Base-by-base conservation (phyloP, 345 rosid species). In the Firmiana major region DNA sequence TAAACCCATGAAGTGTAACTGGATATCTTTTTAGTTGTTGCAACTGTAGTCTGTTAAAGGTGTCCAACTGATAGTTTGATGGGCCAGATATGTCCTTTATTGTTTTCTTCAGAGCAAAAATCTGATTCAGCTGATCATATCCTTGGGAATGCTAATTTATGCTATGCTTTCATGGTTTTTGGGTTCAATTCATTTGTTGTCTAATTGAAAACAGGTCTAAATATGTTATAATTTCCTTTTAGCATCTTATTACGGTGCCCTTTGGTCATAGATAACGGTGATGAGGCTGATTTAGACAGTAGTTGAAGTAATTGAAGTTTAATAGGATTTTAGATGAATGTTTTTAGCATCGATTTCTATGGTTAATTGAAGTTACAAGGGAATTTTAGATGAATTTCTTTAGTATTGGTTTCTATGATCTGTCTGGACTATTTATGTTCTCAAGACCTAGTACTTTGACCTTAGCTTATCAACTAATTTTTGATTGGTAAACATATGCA, bases 401-500 rank as follows among this genome's bases (percentile, higher is more conserved):
- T 62, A 46, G 78, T 15, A 21, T 17, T 60, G 2, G 58, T 46
- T 59, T 74, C 40, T 73, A 3, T 55, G 76, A 11, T 59, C 38
- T 36, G 36, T 54, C 5, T 40, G 31, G 58, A 5, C 68, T 63
- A 53, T 31, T 45, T 46, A 45, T 73, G 75, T 64, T 76, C 51
- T 22, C 26, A 9, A 58, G 6, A 62, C 42, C n/a, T 22, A 53
- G 28, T 59, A 42, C 53, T 67, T 70, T 45, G 45, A 57, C 28
- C 19, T 36, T 40, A 34, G 5, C 62, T 71, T 74, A 63, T 67
- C 16, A 46, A 43, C 26, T 16, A 59, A 60, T 42, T 53, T 24
- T 7, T 53, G 10, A 53, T 64, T 53, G 36, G 54, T 67, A 46
- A 65, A 43, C 84, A 34, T n/a, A 68, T 85, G 86, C 77, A 96